phyloP scores from a whole-genome alignment of 331 rosid genomes.

The Quercus lobata region DNA sequence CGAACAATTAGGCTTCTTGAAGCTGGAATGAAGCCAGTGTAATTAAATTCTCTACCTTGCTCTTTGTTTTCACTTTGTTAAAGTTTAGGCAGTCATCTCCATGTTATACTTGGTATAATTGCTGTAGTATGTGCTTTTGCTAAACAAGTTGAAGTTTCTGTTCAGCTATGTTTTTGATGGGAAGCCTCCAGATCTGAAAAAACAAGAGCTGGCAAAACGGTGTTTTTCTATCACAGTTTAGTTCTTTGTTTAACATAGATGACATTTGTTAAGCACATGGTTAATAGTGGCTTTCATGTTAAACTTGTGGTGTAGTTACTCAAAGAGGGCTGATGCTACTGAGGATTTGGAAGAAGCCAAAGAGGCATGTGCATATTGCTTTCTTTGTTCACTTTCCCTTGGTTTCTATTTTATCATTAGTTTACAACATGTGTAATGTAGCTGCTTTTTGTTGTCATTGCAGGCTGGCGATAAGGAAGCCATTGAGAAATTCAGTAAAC shows the following conservation, averaged over 20 bases:
- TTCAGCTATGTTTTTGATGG: constrained; percentile 95
- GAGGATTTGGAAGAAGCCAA: constrained; percentile 69
- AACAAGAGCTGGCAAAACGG: constrained; percentile 96
- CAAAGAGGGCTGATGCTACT: constrained; percentile 85
- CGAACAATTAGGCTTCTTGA: constrained; percentile 97
- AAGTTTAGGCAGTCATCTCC: neutral
- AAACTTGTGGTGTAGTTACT: constrained; percentile 40
- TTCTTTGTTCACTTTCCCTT: neutral
- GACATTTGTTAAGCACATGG: neutral
- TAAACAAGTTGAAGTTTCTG: constrained; percentile 2
- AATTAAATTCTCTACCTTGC: constrained; percentile 19
- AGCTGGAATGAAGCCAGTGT: constrained; percentile 96
- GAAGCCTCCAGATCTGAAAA: constrained; percentile 87
- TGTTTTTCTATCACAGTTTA: constrained; percentile 17
- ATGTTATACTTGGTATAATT: neutral
- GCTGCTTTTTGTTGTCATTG: constrained; percentile 27
- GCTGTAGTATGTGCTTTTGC: neutral
- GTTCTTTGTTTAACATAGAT: neutral
- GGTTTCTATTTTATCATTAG: neutral
- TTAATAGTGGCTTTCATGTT: constrained; percentile 8
- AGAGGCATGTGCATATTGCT: constrained; percentile 44
- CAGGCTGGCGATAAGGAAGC: constrained; percentile 84
- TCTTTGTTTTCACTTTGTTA: neutral
- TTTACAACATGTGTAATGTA: neutral
- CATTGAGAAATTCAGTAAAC: constrained; percentile 89